Evolutionary conservation across 805 yeast genomes (phyloP), one percentile per base, ranked within the genome.

Genomic region (Candida peoriensis): DNA sequence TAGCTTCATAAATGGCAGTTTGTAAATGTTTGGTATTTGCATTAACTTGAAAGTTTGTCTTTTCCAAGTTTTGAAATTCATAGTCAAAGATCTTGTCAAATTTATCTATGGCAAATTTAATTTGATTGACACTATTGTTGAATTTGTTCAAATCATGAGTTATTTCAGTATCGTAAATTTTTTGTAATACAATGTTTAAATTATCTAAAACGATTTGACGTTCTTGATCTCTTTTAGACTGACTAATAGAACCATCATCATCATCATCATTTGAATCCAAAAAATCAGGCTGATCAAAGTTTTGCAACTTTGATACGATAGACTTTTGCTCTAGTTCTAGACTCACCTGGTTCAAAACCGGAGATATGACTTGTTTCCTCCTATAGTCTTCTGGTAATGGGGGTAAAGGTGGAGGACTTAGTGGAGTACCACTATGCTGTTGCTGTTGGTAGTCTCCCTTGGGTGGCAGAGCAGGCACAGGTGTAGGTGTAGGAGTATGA

Each of bases 391-490:
- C 59, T 5, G 72, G 72, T 24, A 64, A 44, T 8, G 66, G 67
- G 9, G 68, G 71, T 20, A 56, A 49, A 7, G 62, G 62, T 1
- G 68, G 70, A 21, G 58, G 57, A 11, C 30, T 28, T 9, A 14
- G 34, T 6, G 12, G 33, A 9, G 23, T 41, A n/a, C n/a, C n/a
- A 16, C 16, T 43, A 31, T 27, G 34, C 24, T 19, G 33, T 14
- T 20, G 30, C 33, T 8, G 18, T 11, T 4, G 29, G 16, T 19
- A 14, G 8, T 15, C 19, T 9, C 37, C 10, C 13, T 61, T 58
- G 22, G 67, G 63, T 27, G 67, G 72, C 27, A 69, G 27, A 9
- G 63, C 58, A 28, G 67, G 44, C 6, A 25, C 30, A 24, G 47
- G 43, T 5, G 42, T 20, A 28, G 42, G 24, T 11, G 32, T 10